A percentile compares a stretch with the other conserved stretches of the same genome.
These are phyloP conservation scores for Elongisporangium undulatum DNA, from an alignment of 352 stramenopile genomes.

Conservation along the genomic window DNA sequence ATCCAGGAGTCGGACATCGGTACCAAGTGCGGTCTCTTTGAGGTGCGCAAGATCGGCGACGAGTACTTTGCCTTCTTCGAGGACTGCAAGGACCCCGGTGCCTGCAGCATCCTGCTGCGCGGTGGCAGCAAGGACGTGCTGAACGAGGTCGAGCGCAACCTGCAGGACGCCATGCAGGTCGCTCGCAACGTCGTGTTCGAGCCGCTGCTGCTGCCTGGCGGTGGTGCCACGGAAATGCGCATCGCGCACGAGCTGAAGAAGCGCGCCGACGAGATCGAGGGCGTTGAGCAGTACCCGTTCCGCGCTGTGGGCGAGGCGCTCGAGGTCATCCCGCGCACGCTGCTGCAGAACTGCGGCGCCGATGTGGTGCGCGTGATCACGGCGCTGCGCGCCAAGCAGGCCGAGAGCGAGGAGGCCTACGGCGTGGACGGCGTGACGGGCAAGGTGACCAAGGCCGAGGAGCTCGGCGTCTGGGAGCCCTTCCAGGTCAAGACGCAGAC, in stretches of 20 bases:
- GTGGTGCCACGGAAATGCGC: conserved; percentile 98
- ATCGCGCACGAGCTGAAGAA: conserved; percentile 94
- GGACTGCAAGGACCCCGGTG: conserved; percentile 97
- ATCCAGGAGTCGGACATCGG: conserved; percentile 99
- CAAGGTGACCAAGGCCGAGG: conserved; percentile 93
- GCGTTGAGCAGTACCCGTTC: conserved; percentile 97
- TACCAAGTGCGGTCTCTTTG: conserved; percentile 97
- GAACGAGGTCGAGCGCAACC: conserved; percentile 99
- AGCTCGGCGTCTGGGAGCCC: conserved; percentile 98
- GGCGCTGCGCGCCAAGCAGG: conserved; percentile 92
- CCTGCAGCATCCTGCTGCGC: conserved; percentile 97
- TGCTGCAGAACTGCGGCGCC: conserved; percentile 99
- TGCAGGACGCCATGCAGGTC: conserved; percentile 99
- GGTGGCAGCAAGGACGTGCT: conserved; percentile 99
- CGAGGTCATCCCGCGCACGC: conserved; percentile 98
- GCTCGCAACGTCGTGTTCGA: conserved; percentile 99
- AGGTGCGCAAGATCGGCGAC: conserved; percentile 91
- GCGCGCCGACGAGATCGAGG: conserved; percentile 88
- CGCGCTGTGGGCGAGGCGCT: conserved; percentile 96
- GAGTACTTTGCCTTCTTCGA: conserved; percentile 99
- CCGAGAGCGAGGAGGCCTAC: conserved; percentile 70
- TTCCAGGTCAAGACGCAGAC: conserved; percentile 99
- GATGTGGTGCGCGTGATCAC: conserved; percentile 99
- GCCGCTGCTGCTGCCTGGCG: conserved; percentile 93
- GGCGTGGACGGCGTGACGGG: conserved; percentile 84